These are phyloP conservation scores for Pyrenochaeta sp. DNA, from an alignment of 2,329 filamentous ascomycete species.

Conservation along the genomic window DNA sequence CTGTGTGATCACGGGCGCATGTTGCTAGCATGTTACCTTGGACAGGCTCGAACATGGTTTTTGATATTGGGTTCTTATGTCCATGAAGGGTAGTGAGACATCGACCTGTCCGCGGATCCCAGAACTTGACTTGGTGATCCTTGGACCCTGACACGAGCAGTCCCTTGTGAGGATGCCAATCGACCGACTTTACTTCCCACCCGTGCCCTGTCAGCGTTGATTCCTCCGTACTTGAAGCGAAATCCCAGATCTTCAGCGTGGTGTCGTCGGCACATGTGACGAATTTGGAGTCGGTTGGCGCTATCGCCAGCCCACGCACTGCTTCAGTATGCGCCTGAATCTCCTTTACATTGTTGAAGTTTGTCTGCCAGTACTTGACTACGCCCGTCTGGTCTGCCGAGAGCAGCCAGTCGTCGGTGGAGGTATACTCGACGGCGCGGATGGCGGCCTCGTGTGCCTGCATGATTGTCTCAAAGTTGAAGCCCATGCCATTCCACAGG, in stretches of 20 bases:
- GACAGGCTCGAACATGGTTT: constrained; percentile 87
- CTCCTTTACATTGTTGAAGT: constrained; percentile 98
- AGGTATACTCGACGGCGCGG: constrained; percentile 84
- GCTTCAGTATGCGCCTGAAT: constrained; percentile 91
- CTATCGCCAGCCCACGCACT: constrained; percentile 90
- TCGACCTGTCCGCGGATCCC: constrained; percentile 92
- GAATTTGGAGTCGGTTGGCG: constrained; percentile 93
- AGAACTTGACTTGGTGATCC: constrained; percentile 95
- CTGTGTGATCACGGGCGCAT: constrained; percentile 90
- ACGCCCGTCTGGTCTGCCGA: constrained; percentile 94
- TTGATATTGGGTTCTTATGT: constrained; percentile 96
- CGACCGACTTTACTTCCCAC: constrained; percentile 96
- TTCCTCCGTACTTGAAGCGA: constrained; percentile 84
- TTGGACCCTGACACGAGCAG: constrained; percentile 95
- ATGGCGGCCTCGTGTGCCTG: constrained; percentile 93
- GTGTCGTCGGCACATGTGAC: constrained; percentile 96
- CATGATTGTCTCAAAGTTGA: constrained; percentile 99
- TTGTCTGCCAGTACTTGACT: constrained; percentile 98
- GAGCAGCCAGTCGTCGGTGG: constrained; percentile 96
- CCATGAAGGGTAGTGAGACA: constrained; percentile 94
- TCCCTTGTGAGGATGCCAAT: constrained; percentile 97
- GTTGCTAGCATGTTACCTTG: constrained; percentile 88
- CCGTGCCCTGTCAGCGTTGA: constrained; percentile 89
- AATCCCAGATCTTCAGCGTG: constrained; percentile 94
- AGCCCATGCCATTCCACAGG: constrained; percentile 97